Percentiles rank a stretch among this genome's conserved stretches.
These are phyloP conservation scores for Alternaria alternata DNA, from an alignment of 2,329 filamentous ascomycete species.

Conservation along the genomic window DNA sequence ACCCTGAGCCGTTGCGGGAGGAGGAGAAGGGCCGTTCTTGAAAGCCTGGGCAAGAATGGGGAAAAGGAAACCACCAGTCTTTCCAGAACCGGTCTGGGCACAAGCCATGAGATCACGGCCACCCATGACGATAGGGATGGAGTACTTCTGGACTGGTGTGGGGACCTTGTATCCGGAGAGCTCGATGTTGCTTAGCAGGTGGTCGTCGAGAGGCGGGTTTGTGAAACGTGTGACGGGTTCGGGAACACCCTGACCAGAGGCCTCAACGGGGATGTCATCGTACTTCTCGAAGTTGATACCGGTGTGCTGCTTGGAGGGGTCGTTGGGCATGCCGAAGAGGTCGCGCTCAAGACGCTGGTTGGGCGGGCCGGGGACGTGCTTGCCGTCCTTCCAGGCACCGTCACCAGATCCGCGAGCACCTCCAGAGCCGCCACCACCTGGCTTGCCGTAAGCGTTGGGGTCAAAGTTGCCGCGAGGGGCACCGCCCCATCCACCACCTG, in stretches of 20 bases:
- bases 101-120: slow-evolving; percentile 99
- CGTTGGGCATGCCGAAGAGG: slow-evolving; percentile 89
- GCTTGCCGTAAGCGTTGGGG: slow-evolving; percentile 68
- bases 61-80: slow-evolving; percentile 99
- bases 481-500: slow-evolving; percentile 47
- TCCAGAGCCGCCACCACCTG: slow-evolving; percentile 58
- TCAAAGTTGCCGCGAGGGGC: slow-evolving; percentile 62
- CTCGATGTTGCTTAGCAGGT: slow-evolving; percentile 91
- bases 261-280: slow-evolving; percentile 98
- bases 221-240: slow-evolving; percentile 90
- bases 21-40: slow-evolving; percentile 80
- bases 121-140: slow-evolving; percentile 97
- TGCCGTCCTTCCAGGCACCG: slow-evolving; percentile 95
- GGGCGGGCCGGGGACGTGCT: slow-evolving; percentile 88
- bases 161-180: slow-evolving; percentile 94
- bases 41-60: slow-evolving; percentile 98
- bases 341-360: slow-evolving; percentile 94
- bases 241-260: slow-evolving; percentile 90
- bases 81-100: slow-evolving; percentile 99
- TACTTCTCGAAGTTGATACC: slow-evolving; percentile 99
- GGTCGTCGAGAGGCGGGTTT: slow-evolving; percentile 94
- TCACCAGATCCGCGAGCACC: slow-evolving; percentile 85
- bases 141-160: slow-evolving; percentile 99
- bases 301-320: slow-evolving; percentile 93
- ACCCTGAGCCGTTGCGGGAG: slow-evolving; percentile 69